Base-by-base conservation (phyloP, 345 rosid species). In the Eucalyptus cloeziana region DNA sequence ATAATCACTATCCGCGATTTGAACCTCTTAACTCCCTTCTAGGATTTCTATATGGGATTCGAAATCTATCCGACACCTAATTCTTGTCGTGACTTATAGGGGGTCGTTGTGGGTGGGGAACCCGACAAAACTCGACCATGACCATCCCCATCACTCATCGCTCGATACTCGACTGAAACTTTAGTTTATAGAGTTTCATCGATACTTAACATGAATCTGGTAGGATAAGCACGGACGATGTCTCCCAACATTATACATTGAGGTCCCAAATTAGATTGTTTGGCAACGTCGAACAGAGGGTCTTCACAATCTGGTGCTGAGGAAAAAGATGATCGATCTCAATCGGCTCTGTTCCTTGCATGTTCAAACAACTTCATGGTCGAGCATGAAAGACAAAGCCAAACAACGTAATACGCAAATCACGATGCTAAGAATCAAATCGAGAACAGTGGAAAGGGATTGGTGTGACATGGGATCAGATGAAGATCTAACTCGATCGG, bases 1-100 rank as follows among this genome's bases (percentile, higher is more conserved):
- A 11, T 27, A 27, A 60, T 0, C 31, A 25, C 67, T 12, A 12
- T 60, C 6, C 0, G 1, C 1, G 14, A 37, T 37, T 37, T 76
- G 83, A 76, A 76, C 27, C 27, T 19, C 27, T 21, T 21, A 76
- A 37, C 83, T 37, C 47, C 8, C 3, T 21, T 76, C 33, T 69
- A 40, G 44, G 44, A 69, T 69, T 69, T 33, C 7, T 37, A 10
- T 19, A 33, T 33, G 44, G 44, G 80, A 17, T 40, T 6, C 7
- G 37, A 69, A 33, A 69, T 69, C 13, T 8, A 1, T 69, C 24
- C 4, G 1, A 10, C 4, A 37, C 81, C 81, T 43, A 71, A 37
- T 5, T 9, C 4, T 19, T 33, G 44, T 19, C 44, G 13, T 21
- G 25, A 37, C 45, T 33, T 71, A 10, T 10, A 71, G 25, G 25